Conservation (phyloP, 768 basidiomycete genomes). For the Boletus reticulatus region DNA sequence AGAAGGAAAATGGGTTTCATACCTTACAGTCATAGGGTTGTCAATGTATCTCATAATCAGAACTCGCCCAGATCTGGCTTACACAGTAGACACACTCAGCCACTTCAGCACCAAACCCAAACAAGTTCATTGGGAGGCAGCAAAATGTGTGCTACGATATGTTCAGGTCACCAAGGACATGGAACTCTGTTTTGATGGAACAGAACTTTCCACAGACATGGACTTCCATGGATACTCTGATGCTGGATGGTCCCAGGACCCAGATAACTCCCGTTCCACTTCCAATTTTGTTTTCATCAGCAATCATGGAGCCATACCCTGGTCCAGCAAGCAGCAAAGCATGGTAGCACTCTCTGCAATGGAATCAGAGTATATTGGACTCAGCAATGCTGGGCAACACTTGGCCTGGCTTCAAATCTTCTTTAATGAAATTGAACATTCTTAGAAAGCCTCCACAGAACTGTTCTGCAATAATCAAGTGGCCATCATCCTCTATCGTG, state of each 20-base stretch:
- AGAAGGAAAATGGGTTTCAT: too few species aligned
- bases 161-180: neutral
- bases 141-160: neutral
- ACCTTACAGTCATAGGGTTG: too few species aligned
- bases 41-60: too few species aligned
- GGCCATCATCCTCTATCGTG: neutral
- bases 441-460: neutral
- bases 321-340: neutral
- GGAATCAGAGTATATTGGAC: too few species aligned
- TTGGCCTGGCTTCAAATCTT: too few species aligned
- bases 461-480: neutral
- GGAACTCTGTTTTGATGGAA: neutral
- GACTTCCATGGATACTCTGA: neutral
- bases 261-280: neutral
- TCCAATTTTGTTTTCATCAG: neutral
- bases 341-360: neutral
- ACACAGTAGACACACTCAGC: too few species aligned
- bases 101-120: too few species aligned
- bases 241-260: neutral
- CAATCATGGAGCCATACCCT: neutral
- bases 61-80: too few species aligned
- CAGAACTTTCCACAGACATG: neutral
- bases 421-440: neutral
- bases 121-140: too few species aligned
- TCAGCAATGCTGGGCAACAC: too few species aligned